These are phyloP conservation scores for Paraphaeosphaeria sporulosa DNA, from an alignment of 2,329 filamentous ascomycete species.

Conservation along the genomic window DNA sequence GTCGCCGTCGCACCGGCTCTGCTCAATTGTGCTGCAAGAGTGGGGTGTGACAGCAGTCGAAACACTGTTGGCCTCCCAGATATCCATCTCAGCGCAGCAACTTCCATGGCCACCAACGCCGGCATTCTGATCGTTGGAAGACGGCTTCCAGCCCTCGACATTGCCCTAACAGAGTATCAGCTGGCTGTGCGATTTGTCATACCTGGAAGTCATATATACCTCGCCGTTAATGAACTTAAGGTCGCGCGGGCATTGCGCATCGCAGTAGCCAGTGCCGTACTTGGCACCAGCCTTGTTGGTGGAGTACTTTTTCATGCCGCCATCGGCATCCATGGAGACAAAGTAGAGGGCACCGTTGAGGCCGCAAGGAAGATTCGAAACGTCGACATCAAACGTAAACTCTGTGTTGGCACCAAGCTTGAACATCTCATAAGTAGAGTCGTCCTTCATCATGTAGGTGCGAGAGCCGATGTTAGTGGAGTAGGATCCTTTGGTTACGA, in stretches of 20 bases:
- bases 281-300: conserved; percentile 59
- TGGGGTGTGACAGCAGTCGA: conserved; percentile 69
- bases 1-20: conserved; percentile 60
- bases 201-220: conserved; percentile 32
- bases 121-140: conserved; percentile 60
- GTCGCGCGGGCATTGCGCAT: conserved; percentile 42
- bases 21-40: conserved; percentile 61
- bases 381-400: conserved; percentile 39
- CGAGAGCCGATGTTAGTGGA: conserved; percentile 36
- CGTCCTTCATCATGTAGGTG: conserved; percentile 33
- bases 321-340: conserved; percentile 66
- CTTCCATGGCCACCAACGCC: conserved; percentile 62
- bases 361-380: conserved; percentile 36
- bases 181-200: no score
- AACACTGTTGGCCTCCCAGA: conserved; percentile 72
- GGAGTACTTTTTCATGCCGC: conserved; percentile 58
- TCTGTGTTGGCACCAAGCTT: conserved; percentile 30
- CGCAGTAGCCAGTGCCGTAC: conserved; percentile 58
- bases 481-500: conserved; percentile 31
- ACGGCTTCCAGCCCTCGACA: conserved; percentile 59
- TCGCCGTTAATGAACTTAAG: conserved; percentile 60
- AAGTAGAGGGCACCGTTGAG: conserved; percentile 73
- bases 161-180: conserved; percentile 54
- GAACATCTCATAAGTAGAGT: conserved; percentile 33
- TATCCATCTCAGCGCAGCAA: conserved; percentile 72